phyloP scores from a whole-genome alignment of 352 stramenopile species.

The Saprolegnia parasitica region DNA sequence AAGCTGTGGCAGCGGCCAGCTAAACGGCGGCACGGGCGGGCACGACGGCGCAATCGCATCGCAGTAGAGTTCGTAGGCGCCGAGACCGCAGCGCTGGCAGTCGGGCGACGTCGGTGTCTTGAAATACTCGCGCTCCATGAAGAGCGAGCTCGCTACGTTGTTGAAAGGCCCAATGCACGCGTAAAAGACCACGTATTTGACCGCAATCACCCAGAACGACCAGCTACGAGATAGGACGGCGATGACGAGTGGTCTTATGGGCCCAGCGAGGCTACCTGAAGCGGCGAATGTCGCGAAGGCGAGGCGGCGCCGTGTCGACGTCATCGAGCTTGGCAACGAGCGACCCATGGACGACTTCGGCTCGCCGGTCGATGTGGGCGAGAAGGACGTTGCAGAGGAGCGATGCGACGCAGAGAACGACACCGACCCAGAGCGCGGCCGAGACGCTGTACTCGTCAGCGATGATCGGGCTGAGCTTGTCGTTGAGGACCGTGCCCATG shows the following conservation, averaged over 20 bases:
- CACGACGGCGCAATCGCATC: slow-evolving; percentile 3
- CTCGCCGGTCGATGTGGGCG: slow-evolving; percentile 14
- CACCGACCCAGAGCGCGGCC: slow-evolving; percentile 22
- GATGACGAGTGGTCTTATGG: background rate
- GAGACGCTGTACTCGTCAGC: slow-evolving; percentile 25
- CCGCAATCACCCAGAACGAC: slow-evolving; percentile 28
- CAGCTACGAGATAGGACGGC: background rate
- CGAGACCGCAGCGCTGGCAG: slow-evolving; percentile 25
- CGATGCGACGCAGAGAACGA: slow-evolving; percentile 18
- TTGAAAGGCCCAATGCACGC: slow-evolving; percentile 23
- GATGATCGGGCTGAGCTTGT: slow-evolving; percentile 26
- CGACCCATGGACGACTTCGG: background rate
- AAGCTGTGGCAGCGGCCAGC: slow-evolving; percentile 19
- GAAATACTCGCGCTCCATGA: slow-evolving; percentile 26
- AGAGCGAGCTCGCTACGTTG: slow-evolving; percentile 24
- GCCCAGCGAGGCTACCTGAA: background rate
- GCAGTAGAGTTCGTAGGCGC: slow-evolving; percentile 15
- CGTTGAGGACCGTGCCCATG: slow-evolving; percentile 27
- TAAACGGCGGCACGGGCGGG: slow-evolving; percentile 19
- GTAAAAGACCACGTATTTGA: slow-evolving; percentile 22
- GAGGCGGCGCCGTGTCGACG: background rate
- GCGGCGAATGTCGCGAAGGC: background rate
- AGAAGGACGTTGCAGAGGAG: slow-evolving; percentile 18
- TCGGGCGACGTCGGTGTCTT: background rate
- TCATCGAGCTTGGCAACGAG: background rate